phyloP scores from a whole-genome alignment of 164 flowering plant genomes.

The Tinospora cordifolia region DNA sequence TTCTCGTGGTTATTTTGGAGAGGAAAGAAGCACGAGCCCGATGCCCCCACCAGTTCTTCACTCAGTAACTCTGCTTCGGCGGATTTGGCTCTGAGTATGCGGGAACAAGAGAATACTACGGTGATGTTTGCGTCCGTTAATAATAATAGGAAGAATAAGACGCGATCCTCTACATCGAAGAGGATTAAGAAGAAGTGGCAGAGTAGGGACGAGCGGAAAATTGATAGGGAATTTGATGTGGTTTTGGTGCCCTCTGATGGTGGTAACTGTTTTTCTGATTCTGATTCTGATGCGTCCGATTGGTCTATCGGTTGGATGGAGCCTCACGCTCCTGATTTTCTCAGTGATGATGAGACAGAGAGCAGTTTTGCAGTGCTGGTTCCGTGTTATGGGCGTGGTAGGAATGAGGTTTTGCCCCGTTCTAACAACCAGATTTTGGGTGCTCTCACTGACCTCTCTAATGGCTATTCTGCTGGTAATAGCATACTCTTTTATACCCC shows the following conservation, averaged over 20 bases:
- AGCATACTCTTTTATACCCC: background rate
- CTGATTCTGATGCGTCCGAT: slow-evolving; percentile 85
- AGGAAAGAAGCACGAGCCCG: slow-evolving; percentile 34
- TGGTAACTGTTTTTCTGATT: slow-evolving; percentile 55
- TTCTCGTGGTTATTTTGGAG: slow-evolving; percentile 50
- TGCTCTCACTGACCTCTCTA: slow-evolving; percentile 37
- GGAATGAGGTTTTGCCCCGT: slow-evolving; percentile 25
- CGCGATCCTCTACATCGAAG: slow-evolving; percentile 34
- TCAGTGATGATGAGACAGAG: slow-evolving; percentile 52
- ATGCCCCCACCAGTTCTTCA: slow-evolving; percentile 22
- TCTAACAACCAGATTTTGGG: slow-evolving; percentile 36
- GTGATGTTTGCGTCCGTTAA: slow-evolving; percentile 33
- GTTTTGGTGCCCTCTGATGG: slow-evolving; percentile 86
- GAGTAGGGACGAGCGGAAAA: slow-evolving; percentile 58
- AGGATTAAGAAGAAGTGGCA: slow-evolving; percentile 63
- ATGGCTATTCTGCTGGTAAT: slow-evolving; percentile 49
- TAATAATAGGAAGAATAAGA: slow-evolving; percentile 13
- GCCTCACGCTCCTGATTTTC: slow-evolving; percentile 79
- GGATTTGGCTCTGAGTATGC: slow-evolving; percentile 26
- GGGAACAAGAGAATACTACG: slow-evolving; percentile 25
- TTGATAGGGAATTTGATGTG: slow-evolving; percentile 67
- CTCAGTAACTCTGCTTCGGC: slow-evolving; percentile 28
- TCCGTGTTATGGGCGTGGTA: slow-evolving; percentile 63
- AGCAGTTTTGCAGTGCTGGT: slow-evolving; percentile 80
- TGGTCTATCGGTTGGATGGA: slow-evolving; percentile 94